Base-by-base conservation (phyloP, 257 asterid genomes). In the Solanum tarijense region DNA sequence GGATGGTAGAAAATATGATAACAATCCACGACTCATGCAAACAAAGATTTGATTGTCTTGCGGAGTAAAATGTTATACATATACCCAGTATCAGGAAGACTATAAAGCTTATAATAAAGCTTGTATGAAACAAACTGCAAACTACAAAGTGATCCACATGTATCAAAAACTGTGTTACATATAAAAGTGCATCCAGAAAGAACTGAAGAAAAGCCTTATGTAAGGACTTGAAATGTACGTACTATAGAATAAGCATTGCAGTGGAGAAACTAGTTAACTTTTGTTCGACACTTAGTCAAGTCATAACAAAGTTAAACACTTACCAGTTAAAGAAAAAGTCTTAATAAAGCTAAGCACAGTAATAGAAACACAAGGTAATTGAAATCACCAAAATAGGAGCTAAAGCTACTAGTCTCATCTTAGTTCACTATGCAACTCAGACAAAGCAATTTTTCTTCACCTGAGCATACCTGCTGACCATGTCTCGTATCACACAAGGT, bases 391-490 rank as follows among this genome's bases (percentile, higher is more conserved):
- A 82, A 29, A 9, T 25, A 29, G 86, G 86, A 82, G 43, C 71
- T 29, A 48, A 46, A 29, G 43, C 23, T 48, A 48, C 34, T 29
- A 48, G 71, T 48, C 31, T 82, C 86, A 48, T 82, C 41, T 82
- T 18, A 48, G 12, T 10, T 31, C 71, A 48, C 20, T 18, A 48
- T 48, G 43, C 21, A 46, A 48, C 34, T 29, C 72, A 31, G n/a
- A 71, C 46, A 86, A 72, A 72, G 71, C 35, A 86, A 86, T 32
- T 86, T 39, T 86, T 71, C 43, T 88, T 71, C 88, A 71, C 36
- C 69, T 55, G 86, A 87, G 66, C 84, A 35, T 93, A 96, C 98
- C 98, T 96, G 62, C 98, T 93, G 89, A 90, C 93, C 91, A 94
- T 89, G 90, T 92, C 93, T 71, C 92, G 92, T 76, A 94, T 89